Conservation (phyloP, 78 protist species). For the Pelomyxa schiedti region DNA sequence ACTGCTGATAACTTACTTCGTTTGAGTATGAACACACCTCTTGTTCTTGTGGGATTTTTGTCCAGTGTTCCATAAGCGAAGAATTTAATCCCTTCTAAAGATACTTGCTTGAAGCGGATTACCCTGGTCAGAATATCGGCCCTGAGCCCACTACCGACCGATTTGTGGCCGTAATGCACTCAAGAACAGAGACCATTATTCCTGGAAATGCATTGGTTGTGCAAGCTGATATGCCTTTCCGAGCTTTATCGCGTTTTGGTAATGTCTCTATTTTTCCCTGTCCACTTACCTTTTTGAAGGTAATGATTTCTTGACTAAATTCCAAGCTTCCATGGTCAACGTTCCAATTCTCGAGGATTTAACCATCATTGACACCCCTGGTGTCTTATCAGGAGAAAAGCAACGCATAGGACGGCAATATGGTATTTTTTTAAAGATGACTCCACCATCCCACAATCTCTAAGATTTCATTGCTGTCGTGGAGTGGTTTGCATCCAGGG, state of each 20-base stretch:
- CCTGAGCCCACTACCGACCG: conserved; percentile 90
- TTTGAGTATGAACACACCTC: too few species aligned
- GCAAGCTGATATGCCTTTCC: conserved; percentile 65
- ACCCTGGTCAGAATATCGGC: conserved; percentile 45
- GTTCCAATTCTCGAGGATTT: conserved; percentile 47
- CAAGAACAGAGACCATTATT: conserved; percentile 43
- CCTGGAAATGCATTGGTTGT: conserved; percentile 70
- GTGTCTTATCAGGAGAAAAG: conserved; percentile 75
- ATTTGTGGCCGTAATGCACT: conserved; percentile 79
- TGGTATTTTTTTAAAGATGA: conserved; percentile 4
- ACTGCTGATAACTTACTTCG: too few species aligned
- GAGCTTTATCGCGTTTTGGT: conserved; percentile 66
- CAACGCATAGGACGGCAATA: conserved; percentile 69
- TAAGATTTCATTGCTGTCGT: conserved; percentile 34
- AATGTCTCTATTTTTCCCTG: too few species aligned
- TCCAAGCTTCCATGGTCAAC: conserved; percentile 18
- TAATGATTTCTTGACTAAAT: conserved; percentile 32
- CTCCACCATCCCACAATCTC: background rate
- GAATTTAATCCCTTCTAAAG: too few species aligned
- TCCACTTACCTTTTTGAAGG: too few species aligned
- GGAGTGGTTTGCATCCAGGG: conserved; percentile 75
- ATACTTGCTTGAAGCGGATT: conserved; percentile 21
- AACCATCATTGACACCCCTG: conserved; percentile 83
- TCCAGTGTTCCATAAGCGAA: too few species aligned
- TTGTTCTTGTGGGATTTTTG: too few species aligned